Conservation (phyloP, 2,329 filamentous ascomycete species). For the Beauveria bassiana region DNA sequence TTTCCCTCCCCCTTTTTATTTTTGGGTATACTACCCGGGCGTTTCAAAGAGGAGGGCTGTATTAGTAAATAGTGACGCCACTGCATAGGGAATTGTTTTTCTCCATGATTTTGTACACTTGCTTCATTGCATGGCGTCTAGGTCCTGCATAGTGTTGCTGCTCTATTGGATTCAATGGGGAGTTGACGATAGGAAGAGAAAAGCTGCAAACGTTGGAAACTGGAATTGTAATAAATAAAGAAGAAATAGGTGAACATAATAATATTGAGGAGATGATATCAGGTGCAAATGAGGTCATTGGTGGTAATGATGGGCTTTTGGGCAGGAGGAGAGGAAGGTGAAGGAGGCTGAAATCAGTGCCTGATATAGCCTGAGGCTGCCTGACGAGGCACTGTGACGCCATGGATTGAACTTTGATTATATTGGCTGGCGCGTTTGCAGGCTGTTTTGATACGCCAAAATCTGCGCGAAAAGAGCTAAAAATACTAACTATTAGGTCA, state of each 20-base stretch:
- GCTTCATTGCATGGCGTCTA: conserved; percentile 4
- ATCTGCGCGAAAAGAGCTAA: too few relatives aligned
- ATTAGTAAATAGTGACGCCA: not conserved
- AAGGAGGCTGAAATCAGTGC: not conserved
- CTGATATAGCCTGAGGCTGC: not conserved
- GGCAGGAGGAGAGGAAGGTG: not conserved
- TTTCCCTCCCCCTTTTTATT: not conserved
- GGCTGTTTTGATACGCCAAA: too few relatives aligned
- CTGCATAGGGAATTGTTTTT: not conserved
- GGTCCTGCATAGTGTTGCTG: not conserved
- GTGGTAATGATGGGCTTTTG: not conserved
- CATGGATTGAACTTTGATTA: not conserved
- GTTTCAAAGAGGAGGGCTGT: conserved; percentile 2
- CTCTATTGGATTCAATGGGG: not conserved
- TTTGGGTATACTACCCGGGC: conserved; percentile 1
- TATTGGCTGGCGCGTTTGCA: too few relatives aligned
- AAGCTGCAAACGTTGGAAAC: not conserved
- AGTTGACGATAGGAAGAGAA: not conserved
- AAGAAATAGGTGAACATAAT: not conserved
- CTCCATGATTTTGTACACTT: not conserved
- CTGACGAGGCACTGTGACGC: not conserved
- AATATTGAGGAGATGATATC: not conserved
- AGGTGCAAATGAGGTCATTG: too few relatives aligned
- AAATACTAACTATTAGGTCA: too few relatives aligned
- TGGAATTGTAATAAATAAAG: not conserved